Evolutionary conservation across 495 filamentous ascomycete genomes (phyloP), one percentile per base, ranked within the genome.

Genomic region (Cercophora sp.): DNA sequence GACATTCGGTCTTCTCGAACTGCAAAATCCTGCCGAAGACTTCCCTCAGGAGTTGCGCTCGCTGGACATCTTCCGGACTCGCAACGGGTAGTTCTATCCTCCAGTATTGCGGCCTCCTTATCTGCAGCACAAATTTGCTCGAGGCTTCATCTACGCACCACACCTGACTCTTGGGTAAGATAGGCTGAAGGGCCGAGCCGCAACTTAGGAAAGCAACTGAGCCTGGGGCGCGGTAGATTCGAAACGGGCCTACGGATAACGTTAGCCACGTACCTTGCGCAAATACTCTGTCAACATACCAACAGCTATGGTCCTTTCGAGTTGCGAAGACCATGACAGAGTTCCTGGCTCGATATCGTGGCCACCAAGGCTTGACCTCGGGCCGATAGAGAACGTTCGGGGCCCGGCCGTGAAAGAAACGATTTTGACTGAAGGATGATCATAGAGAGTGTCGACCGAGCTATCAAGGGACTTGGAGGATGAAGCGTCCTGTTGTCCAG

Each of bases 131-230:
- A 59, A 93, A 95, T 54, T 84, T 90, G 66, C 73, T 76, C 29
- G 84, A 85, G 32, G 84, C 82, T 37, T 86, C 86, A 63, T 95
- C 88, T 18, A 96, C 88, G 68, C 87, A 93, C 91, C 91, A 96
- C 54, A 84, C 93, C 63, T 93, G 88, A 16, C 87, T 92, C 66
- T 87, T 93, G 8, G 88, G 86, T 31, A 96, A 64, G 37, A 96
- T 92, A 39, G 91, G 84, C 57, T 88, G 87, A 8, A 95, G 79
- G 23, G 88, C 82, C 56, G 72, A 78, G 49, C 88, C 87, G 58
- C 88, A 94, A 68, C 85, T 89, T 8, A 96, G 78, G 63, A 96
- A 96, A 15, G 86, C 86, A 0, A 91, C 86, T 36, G 88, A 83
- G 8, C 87, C 85, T 5, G 87, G 84, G 22, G 91, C 85, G 51